phyloP scores from a whole-genome alignment of 176 grass and related monocot genomes.

The barley (Hordeum vulgare) region MorexV3_pseudomolecules_assembly NC_058522.1:504095813-504096312 shows the following conservation, averaged over 20 bases:
- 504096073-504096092: neutral
- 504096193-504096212: neutral
- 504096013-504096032: neutral
- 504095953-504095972: neutral
- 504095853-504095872: conserved; percentile 1
- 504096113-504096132: neutral
- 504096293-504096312: neutral
- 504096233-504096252: neutral
- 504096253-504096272: neutral
- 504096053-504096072: neutral
- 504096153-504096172: neutral
- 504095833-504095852: neutral
- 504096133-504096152: neutral
- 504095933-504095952: neutral
- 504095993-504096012: neutral
- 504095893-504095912: neutral
- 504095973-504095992: neutral
- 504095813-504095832: conserved; percentile 31
- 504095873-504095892: neutral
- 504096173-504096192: too few species aligned
- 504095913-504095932: neutral
- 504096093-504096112: neutral
- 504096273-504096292: neutral
- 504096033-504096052: neutral
- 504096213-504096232: neutral